phyloP scores from a whole-genome alignment of 2,329 filamentous ascomycete species.

The Pseudopyricularia cyperi region DNA sequence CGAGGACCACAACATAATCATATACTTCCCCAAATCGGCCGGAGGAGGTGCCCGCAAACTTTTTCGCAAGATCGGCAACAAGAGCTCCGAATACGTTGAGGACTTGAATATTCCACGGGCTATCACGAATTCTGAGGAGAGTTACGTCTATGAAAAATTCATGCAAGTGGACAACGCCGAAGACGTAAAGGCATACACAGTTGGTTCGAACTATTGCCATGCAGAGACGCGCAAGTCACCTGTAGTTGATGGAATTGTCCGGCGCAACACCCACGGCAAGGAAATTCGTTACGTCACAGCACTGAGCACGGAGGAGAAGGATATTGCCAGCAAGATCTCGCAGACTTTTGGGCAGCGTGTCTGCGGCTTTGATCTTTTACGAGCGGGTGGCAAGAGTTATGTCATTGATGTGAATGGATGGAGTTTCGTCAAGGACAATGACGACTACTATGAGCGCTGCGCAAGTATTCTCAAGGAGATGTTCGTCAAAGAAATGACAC shows the following conservation, averaged over 20 bases:
- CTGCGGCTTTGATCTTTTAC: conserved; percentile 87
- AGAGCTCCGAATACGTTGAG: conserved; percentile 88
- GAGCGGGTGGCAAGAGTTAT: conserved; percentile 80
- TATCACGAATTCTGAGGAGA: conserved; percentile 67
- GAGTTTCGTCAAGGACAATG: conserved; percentile 99
- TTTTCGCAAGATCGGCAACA: conserved; percentile 97
- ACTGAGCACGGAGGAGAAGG: conserved; percentile 65
- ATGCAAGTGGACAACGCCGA: conserved; percentile 94
- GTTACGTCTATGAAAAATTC: conserved; percentile 96
- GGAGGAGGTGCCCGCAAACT: conserved; percentile 84
- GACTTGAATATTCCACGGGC: conserved; percentile 65
- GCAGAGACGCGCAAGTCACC: conserved; percentile 95
- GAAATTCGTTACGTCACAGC: conserved; percentile 91
- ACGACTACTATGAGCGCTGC: conserved; percentile 92
- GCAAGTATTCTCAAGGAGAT: conserved; percentile 76
- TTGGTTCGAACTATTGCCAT: conserved; percentile 85
- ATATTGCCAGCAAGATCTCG: conserved; percentile 81
- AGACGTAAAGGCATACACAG: conserved; percentile 97
- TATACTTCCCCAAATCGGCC: conserved; percentile 81
- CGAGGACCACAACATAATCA: conserved; percentile 97
- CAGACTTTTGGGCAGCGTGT: conserved; percentile 87
- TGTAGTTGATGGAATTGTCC: conserved; percentile 89
- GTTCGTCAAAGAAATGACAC: conserved; percentile 68
- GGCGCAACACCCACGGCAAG: conserved; percentile 93
- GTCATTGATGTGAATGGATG: conserved; percentile 99